A percentile compares a stretch with the other conserved stretches of the same genome.
Evolutionary conservation across 2,329 filamentous ascomycete species (phyloP).

Genomic region (Hypoxylon sp.): DNA sequence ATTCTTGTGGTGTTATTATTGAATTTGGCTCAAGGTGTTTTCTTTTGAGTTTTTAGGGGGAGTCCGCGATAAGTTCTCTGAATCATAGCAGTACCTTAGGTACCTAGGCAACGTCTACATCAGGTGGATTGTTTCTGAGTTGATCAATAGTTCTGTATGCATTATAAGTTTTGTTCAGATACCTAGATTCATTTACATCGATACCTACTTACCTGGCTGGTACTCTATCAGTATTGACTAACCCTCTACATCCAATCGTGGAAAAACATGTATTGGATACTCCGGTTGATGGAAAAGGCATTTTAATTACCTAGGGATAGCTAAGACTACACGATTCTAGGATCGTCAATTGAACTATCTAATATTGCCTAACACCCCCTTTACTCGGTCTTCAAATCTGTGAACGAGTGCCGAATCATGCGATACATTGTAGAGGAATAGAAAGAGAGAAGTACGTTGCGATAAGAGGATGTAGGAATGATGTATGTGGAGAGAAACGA

Average conservation of each 20-base stretch:
- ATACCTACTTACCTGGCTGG: background rate
- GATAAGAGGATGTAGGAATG: background rate
- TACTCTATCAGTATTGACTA: background rate
- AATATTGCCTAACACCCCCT: background rate
- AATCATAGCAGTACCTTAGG: background rate
- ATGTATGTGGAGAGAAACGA: background rate
- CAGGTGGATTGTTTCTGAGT: background rate
- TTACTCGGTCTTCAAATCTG: background rate
- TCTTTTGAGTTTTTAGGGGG: slow-evolving; percentile 30
- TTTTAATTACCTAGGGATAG: background rate
- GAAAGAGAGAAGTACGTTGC: background rate
- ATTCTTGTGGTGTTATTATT: slow-evolving; percentile 26
- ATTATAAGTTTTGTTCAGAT: slow-evolving; percentile 9
- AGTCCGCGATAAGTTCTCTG: slow-evolving; percentile 17
- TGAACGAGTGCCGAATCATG: slow-evolving; percentile 6
- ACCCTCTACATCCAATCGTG: background rate
- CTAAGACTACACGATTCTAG: background rate
- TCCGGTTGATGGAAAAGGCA: background rate
- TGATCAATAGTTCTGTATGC: background rate
- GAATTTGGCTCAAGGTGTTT: slow-evolving; percentile 26
- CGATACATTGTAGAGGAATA: background rate
- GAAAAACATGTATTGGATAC: background rate
- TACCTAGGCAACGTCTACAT: background rate
- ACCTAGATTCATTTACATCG: slow-evolving; percentile 6
- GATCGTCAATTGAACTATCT: background rate